Base-by-base conservation (phyloP, 78 protist genomes). In the Chrysochromulina tobinii region DNA sequence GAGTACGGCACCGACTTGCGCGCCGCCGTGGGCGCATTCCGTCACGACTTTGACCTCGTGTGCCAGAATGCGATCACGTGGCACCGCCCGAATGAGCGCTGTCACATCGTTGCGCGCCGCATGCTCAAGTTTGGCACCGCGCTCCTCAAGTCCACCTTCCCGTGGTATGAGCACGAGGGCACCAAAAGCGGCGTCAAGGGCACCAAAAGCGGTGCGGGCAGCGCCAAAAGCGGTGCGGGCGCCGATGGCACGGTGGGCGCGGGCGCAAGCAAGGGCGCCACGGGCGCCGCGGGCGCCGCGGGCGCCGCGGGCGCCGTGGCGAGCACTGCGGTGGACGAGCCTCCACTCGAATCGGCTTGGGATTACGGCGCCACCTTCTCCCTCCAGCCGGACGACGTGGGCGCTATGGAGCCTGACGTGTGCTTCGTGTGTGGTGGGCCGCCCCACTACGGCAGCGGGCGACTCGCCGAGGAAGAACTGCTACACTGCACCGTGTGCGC, bases 361-460 rank as follows among this genome's bases (percentile, higher is more conserved):
- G 27, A 75, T 57, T n/a, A 15, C 57, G 18, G 2, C 18, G 83
- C 83, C 12, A 1, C 23, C 14, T 3, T 27, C 54, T n/a, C 51
- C 54, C 27, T 69, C 14, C 15, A 27, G 23, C 51, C 11, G 51
- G 79, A 3, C 54, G 79, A 21, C 38, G 79, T 0, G 3, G 79
- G 50, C 15, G 79, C 79, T n/a, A 5, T 12, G 3, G 55, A 4
- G 50, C 7, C 15, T 8, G 55, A 38, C 3, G 12, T 8, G 14
- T 75, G 83, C 83, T 50, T 75, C 21, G 83, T 75, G 57, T 75
- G 83, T 12, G 83, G 83, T 1, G 83, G 79, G 50, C 79, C 27
- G 15, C 7, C 23, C 4, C 11, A 27, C 27, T 6, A 2, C 23
- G 51, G 50, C 79, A n/a, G 51, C 11, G n/a, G n/a, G 18, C 18